Percentiles rank a stretch among this genome's conserved stretches.
Conservation (phyloP, 108 stramenopile genomes). For the Pinguiococcus pyrenoidosus region DNA sequence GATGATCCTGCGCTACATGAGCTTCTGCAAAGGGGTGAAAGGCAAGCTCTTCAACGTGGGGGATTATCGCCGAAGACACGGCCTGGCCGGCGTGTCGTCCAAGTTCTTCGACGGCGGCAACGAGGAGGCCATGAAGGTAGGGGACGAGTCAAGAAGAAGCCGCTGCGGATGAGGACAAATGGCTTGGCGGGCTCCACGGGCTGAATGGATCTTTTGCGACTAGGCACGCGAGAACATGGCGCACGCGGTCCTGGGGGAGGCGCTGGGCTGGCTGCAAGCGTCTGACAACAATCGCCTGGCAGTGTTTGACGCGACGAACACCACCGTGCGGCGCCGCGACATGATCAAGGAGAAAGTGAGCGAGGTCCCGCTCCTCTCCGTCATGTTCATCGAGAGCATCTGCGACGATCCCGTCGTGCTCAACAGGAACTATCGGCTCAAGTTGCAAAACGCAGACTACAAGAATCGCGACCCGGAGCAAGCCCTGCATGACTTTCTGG, state of each 20-base stretch:
- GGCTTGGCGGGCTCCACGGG: too few species aligned
- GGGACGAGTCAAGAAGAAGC: too few species aligned
- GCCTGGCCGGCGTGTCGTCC: slow-evolving; percentile 20
- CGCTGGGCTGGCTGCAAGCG: too few species aligned
- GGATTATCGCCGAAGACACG: slow-evolving; percentile 25
- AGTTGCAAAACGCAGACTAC: slow-evolving; percentile 44
- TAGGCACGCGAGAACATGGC: too few species aligned
- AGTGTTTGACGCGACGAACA: slow-evolving; percentile 93
- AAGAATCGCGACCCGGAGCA: slow-evolving; percentile 11
- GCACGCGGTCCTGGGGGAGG: too few species aligned
- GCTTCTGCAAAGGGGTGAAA: slow-evolving; percentile 21
- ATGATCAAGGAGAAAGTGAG: slow-evolving; percentile 7
- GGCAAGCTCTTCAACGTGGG: slow-evolving; percentile 37
- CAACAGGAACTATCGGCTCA: slow-evolving; percentile 29
- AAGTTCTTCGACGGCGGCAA: slow-evolving; percentile 28
- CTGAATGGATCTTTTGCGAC: too few species aligned
- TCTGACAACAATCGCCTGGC: too few species aligned
- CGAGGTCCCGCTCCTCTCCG: slow-evolving; percentile 52
- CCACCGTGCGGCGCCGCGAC: slow-evolving; percentile 43
- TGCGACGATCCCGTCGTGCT: slow-evolving; percentile 63
- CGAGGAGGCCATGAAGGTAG: slow-evolving; percentile 9
- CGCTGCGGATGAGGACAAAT: too few species aligned
- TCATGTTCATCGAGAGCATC: slow-evolving; percentile 84
- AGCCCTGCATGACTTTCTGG: slow-evolving; percentile 61
- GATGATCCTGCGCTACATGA: slow-evolving; percentile 40